A percentile compares a stretch with the other conserved stretches of the same genome.
Evolutionary conservation across 345 rosid species (phyloP).

Genomic region (Combretum micranthum): DNA sequence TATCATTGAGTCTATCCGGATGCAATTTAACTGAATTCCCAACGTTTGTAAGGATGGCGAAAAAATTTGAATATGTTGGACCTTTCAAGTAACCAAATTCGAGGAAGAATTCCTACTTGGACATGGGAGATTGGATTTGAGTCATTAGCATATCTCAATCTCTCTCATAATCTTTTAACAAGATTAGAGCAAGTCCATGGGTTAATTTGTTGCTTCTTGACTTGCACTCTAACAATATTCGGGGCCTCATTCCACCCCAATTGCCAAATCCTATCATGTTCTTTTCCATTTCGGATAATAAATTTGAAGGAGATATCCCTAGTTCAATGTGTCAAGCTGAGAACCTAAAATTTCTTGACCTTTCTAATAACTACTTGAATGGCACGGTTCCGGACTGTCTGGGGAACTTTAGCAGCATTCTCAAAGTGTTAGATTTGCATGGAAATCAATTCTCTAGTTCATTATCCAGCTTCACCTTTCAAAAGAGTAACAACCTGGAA

Average conservation of each 20-base stretch:
- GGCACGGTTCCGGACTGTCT: slow-evolving; percentile 20
- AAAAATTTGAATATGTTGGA: neutral
- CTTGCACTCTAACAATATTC: slow-evolving; percentile 7
- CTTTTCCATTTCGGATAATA: slow-evolving; percentile 3
- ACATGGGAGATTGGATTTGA: neutral
- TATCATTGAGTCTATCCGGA: neutral
- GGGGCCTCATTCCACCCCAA: slow-evolving; percentile 3
- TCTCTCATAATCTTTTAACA: slow-evolving; percentile 14
- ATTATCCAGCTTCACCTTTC: slow-evolving; percentile 9
- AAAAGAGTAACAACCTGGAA: neutral
- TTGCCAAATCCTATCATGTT: neutral
- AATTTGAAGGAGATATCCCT: slow-evolving; percentile 8
- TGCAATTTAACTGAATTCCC: slow-evolving; percentile 9
- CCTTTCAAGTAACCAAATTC: slow-evolving; percentile 14
- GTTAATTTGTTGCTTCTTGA: neutral
- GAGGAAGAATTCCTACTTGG: slow-evolving; percentile 15
- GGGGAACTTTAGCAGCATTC: neutral
- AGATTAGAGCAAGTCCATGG: neutral
- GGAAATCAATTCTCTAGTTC: slow-evolving; percentile 12
- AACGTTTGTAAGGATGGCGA: neutral
- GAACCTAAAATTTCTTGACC: neutral
- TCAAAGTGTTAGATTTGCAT: slow-evolving; percentile 10
- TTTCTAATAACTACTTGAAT: slow-evolving; percentile 8
- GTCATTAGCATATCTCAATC: slow-evolving; percentile 1
- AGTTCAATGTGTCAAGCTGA: slow-evolving; percentile 1